Base-by-base conservation (phyloP, 805 yeast species). In the Starmerella apicola region DNA sequence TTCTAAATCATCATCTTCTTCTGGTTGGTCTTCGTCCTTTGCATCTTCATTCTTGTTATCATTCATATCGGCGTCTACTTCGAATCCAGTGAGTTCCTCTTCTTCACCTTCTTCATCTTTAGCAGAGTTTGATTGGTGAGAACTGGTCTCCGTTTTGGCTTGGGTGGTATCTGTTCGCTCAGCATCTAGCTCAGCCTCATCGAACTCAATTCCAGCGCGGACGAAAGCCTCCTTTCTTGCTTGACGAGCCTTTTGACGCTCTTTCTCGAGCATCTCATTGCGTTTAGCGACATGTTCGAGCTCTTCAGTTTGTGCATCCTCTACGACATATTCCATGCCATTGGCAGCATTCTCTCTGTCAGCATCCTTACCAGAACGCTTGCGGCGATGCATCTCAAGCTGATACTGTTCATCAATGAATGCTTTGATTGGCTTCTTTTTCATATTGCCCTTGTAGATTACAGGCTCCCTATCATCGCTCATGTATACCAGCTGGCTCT, bases 61-160 rank as follows among this genome's bases (percentile, higher is more conserved):
- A 51, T 81, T 91, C 39, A 73, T 76, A 38, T 68, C 66, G 37
- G 58, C 80, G 42, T 76, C 86, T n/a, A n/a, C n/a, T 46, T 78
- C 88, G 74, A 84, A 94, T 72, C 84, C 95, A 21, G 32, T 40
- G 13, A 26, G 40, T 29, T 32, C 41, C 16, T 32, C 37, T 20
- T 10, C 37, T 10, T 13, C 46, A 13, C 34, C 34, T 13, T 31
- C 41, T 3, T 22, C 28, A 4, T 15, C 33, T 22, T 25, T 15
- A 26, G 20, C 36, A 10, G 13, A 24, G 24, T 24, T 13, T 12
- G 29, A 33, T 20, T 31, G 22, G 3, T 27, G 27, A 3, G 32
- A 27, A 17, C 34, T 35, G 16, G 41, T 32, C 8, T 41, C 32
- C 17, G 41, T 12, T 1, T 44, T 27, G 18, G 32, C 13, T 8